phyloP scores from a whole-genome alignment of 345 rosid genomes.

The Aethionema arabicum region DNA sequence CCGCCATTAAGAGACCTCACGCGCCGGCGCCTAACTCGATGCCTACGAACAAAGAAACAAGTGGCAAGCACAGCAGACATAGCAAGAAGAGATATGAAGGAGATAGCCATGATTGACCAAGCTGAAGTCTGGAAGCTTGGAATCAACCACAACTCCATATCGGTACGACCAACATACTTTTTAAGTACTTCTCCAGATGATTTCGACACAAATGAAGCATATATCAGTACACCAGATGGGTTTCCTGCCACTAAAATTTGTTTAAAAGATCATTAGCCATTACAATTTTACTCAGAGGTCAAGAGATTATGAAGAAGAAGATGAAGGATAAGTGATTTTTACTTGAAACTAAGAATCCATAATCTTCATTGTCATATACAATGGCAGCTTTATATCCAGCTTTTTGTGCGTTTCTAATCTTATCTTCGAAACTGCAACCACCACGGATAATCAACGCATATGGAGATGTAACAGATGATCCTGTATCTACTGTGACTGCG shows the following conservation, averaged over 20 bases:
- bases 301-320: background rate
- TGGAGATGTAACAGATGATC: conserved; percentile 39
- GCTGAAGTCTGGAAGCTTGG: conserved; percentile 82
- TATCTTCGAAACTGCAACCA: conserved; percentile 82
- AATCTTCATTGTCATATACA: conserved; percentile 65
- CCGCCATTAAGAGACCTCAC: conserved; percentile 44
- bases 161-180: conserved; percentile 54
- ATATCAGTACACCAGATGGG: conserved; percentile 69
- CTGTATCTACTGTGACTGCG: conserved; percentile 35
- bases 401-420: conserved; percentile 76
- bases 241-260: conserved; percentile 82
- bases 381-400: conserved; percentile 85
- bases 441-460: conserved; percentile 79
- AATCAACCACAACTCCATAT: conserved; percentile 65
- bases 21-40: conserved; percentile 62
- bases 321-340: conserved; percentile 31
- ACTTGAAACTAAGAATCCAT: conserved; percentile 78
- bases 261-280: conserved; percentile 22
- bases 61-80: conserved; percentile 96
- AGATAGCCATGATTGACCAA: conserved; percentile 96
- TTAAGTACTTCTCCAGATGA: conserved; percentile 64
- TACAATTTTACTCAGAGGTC: background rate
- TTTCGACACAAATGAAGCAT: conserved; percentile 78
- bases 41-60: conserved; percentile 93
- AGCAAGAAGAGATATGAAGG: conserved; percentile 90